These are phyloP conservation scores for Talaromyces sp. DNA, from an alignment of 2,329 filamentous ascomycete species.

Conservation along the genomic window DNA sequence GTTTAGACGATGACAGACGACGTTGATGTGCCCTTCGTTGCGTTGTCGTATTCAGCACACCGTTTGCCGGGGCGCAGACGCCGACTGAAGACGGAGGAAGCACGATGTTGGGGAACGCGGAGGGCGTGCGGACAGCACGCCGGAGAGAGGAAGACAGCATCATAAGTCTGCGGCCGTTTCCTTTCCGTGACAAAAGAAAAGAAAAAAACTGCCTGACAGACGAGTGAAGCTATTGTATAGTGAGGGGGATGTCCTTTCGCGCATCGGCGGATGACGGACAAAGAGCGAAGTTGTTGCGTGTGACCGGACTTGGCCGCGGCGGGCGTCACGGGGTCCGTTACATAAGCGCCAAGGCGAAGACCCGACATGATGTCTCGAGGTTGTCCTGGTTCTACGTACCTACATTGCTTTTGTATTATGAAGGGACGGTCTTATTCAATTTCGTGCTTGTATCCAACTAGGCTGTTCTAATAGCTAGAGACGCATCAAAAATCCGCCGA, in stretches of 20 bases:
- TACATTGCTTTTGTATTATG: not conserved
- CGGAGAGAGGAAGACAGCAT: conserved; percentile 44
- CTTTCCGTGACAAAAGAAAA: conserved; percentile 8
- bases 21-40: conserved; percentile 31
- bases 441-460: not conserved
- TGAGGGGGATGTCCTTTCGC: not conserved
- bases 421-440: not conserved
- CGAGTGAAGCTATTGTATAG: not conserved
- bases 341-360: conserved; percentile 2
- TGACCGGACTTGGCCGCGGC: conserved; percentile 8
- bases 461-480: not conserved
- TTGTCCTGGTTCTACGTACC: no score
- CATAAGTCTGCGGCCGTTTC: conserved; percentile 8
- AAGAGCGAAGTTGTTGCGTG: conserved; percentile 8
- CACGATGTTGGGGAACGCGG: conserved; percentile 22
- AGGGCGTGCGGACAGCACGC: conserved; percentile 34
- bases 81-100: conserved; percentile 22
- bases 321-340: conserved; percentile 15
- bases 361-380: not conserved
- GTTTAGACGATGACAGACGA: conserved; percentile 45
- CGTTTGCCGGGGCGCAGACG: conserved; percentile 20
- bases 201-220: not conserved
- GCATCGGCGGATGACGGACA: conserved; percentile 1
- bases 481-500: not conserved
- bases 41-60: not conserved